Evolutionary conservation across 495 filamentous ascomycete species (phyloP).

Genomic region (Neurospora sublineolata): DNA sequence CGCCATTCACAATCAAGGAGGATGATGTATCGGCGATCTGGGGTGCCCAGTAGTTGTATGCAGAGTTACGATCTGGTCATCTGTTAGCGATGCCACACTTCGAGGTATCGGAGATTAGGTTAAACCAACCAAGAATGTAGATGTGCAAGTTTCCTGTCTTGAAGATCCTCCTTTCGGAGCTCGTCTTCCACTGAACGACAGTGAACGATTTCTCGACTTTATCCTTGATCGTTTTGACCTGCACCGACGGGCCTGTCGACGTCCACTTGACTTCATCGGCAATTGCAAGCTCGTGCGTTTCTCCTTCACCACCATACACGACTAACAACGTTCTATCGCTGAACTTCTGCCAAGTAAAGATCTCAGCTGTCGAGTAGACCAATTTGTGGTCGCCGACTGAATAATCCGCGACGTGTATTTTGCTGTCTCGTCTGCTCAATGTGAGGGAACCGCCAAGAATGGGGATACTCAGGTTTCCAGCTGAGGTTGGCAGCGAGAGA

Average conservation of each 20-base stretch:
- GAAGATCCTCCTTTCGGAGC: conserved; percentile 24
- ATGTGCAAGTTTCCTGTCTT: conserved; percentile 41
- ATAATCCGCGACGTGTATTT: conserved; percentile 64
- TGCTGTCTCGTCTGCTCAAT: conserved; percentile 62
- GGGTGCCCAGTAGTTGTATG: conserved; percentile 65
- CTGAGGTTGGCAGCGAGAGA: conserved; percentile 48
- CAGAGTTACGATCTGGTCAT: conserved; percentile 49
- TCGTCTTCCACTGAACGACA: conserved; percentile 6
- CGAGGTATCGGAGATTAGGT: neutral
- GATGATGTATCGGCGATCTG: conserved; percentile 30
- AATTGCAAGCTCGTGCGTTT: conserved; percentile 59
- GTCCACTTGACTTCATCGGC: conserved; percentile 38
- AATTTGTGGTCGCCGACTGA: conserved; percentile 50
- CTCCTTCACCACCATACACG: conserved; percentile 58
- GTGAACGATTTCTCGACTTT: neutral
- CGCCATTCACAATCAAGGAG: conserved; percentile 53
- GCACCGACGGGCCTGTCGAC: conserved; percentile 18
- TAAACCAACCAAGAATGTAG: conserved; percentile 33
- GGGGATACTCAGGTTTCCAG: conserved; percentile 50
- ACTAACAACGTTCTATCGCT: conserved; percentile 43
- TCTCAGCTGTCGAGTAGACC: conserved; percentile 65
- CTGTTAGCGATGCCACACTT: neutral
- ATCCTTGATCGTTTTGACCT: neutral
- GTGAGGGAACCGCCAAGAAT: conserved; percentile 50
- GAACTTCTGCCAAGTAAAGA: conserved; percentile 49